Conservation (phyloP, 257 asterid species). For the Eustoma russellianum region DNA sequence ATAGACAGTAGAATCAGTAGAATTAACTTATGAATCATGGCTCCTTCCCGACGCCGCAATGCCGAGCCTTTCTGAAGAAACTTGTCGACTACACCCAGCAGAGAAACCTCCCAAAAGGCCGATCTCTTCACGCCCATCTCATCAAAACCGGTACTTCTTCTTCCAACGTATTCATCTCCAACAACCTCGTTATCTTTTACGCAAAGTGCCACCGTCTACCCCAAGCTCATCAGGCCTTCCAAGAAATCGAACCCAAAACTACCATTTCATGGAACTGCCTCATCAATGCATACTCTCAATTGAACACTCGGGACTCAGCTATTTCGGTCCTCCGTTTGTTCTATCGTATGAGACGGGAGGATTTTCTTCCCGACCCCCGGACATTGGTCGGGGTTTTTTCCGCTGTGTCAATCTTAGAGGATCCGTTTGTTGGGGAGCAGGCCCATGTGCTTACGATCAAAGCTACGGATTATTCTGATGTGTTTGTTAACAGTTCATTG, state of each 20-base stretch:
- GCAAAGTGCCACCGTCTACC: constrained; percentile 51
- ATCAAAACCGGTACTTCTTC: constrained; percentile 43
- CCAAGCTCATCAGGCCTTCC: constrained; percentile 46
- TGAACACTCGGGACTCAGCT: constrained; percentile 29
- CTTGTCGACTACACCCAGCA: constrained; percentile 42
- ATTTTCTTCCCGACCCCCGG: constrained; percentile 47
- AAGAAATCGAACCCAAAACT: constrained; percentile 39
- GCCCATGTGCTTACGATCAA: constrained; percentile 45
- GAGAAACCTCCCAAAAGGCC: constrained; percentile 32
- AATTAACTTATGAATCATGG: constrained; percentile 35
- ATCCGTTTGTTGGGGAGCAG: constrained; percentile 35
- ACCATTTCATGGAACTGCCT: constrained; percentile 65
- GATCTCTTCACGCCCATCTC: constrained; percentile 57
- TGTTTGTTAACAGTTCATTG: constrained; percentile 60
- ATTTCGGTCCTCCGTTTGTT: constrained; percentile 41
- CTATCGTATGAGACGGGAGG: constrained; percentile 34
- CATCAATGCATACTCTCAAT: constrained; percentile 60
- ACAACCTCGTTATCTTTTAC: constrained; percentile 56
- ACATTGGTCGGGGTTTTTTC: constrained; percentile 66
- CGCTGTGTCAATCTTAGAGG: constrained; percentile 34
- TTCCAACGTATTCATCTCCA: constrained; percentile 39
- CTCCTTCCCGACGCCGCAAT: constrained; percentile 25
- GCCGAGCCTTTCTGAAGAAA: constrained; percentile 35
- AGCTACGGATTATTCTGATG: constrained; percentile 30
- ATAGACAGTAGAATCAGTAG: too few relatives aligned